Percentiles rank a stretch among this genome's conserved stretches.
phyloP scores from a whole-genome alignment of 441 rosid genomes.

The Populus trichocarpa region DNA sequence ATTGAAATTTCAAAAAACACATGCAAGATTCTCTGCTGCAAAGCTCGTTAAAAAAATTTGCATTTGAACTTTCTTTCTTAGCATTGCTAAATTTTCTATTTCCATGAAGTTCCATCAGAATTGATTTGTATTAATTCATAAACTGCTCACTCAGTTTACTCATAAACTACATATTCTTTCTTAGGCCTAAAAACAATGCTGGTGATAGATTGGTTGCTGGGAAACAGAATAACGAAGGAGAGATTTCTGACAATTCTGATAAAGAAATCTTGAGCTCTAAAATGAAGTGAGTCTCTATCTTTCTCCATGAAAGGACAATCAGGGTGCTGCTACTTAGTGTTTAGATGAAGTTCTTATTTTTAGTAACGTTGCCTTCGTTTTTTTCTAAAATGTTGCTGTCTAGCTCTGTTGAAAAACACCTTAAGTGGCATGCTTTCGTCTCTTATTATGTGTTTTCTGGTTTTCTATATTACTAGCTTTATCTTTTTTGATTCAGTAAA shows the following conservation, averaged over 20 bases:
- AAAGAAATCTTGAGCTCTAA: conserved; percentile 33
- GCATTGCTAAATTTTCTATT: neutral
- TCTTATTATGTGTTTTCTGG: conserved; percentile 1
- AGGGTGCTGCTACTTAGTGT: neutral
- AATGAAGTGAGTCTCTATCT: conserved; percentile 35
- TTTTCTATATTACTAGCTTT: conserved; percentile 3
- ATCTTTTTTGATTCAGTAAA: conserved; percentile 31
- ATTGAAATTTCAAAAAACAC: neutral
- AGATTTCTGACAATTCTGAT: conserved; percentile 29
- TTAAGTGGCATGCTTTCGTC: neutral
- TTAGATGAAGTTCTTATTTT: neutral
- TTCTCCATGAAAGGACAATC: neutral
- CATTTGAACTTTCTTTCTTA: neutral
- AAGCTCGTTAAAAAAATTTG: neutral
- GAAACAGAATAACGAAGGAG: conserved; percentile 17
- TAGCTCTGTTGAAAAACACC: neutral
- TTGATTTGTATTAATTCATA: neutral
- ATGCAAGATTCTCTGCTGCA: neutral
- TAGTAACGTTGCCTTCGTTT: neutral
- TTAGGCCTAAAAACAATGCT: conserved; percentile 9
- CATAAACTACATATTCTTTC: neutral
- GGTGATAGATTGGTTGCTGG: conserved; percentile 5
- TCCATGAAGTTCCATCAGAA: neutral
- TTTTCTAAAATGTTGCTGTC: neutral
- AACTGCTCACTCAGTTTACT: neutral